These are phyloP conservation scores for Cetraspora pellucida DNA, from an alignment of 192 early-diverging fungal genomes.

Conservation along the genomic window DNA sequence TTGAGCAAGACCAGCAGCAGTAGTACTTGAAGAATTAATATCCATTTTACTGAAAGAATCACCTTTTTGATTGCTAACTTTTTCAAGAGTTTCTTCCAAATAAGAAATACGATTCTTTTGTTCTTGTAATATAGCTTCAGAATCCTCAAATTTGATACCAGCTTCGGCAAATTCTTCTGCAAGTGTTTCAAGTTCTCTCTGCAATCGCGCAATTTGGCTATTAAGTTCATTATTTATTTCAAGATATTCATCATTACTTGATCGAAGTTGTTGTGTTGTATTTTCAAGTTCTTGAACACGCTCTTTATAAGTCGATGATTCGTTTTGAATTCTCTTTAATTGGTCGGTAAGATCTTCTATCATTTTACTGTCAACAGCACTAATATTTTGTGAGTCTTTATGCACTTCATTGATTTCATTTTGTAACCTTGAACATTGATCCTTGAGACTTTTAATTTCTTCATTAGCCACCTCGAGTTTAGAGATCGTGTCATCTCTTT, in stretches of 20 bases:
- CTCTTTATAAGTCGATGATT: not conserved
- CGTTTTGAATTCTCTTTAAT: slow-evolving; percentile 1
- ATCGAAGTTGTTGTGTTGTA: not conserved
- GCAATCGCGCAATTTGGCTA: slow-evolving; percentile 37
- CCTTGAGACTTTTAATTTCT: slow-evolving; percentile 8
- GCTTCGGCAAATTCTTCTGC: slow-evolving; percentile 44
- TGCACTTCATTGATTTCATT: slow-evolving; percentile 11
- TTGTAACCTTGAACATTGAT: not conserved
- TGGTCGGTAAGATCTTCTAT: slow-evolving; percentile 16
- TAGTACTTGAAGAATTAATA: not conserved
- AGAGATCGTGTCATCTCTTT: not conserved
- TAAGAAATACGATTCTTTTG: slow-evolving; percentile 42
- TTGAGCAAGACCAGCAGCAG: not conserved
- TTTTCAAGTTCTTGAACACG: not conserved
- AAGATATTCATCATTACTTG: not conserved
- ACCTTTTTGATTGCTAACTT: not conserved
- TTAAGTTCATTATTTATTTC: not conserved
- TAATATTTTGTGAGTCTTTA: not conserved
- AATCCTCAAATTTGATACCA: slow-evolving; percentile 40
- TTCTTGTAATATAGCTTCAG: slow-evolving; percentile 35
- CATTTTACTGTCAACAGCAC: not conserved
- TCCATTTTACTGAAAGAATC: not conserved
- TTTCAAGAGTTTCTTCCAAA: slow-evolving; percentile 20
- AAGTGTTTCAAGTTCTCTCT: slow-evolving; percentile 42
- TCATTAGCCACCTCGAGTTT: slow-evolving; percentile 1